Conservation (phyloP, 2,329 filamentous ascomycete species). For the Fusarium lyarnte region DNA sequence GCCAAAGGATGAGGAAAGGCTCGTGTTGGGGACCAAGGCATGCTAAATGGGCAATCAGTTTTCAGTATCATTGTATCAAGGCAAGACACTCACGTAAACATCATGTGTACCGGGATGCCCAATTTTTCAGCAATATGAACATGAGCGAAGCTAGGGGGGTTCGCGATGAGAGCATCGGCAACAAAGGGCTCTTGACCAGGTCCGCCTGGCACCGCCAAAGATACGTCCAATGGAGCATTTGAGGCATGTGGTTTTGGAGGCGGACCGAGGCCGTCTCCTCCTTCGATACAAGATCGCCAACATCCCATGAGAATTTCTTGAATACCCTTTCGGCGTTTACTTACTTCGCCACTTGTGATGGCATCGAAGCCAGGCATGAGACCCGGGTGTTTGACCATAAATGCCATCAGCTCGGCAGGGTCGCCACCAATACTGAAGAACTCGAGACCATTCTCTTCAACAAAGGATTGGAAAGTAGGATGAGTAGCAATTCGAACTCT, state of each 20-base stretch:
- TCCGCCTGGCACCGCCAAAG: conserved; percentile 51
- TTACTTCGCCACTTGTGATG: conserved; percentile 79
- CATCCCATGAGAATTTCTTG: conserved; percentile 83
- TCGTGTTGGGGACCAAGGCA: conserved; percentile 90
- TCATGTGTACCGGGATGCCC: conserved; percentile 80
- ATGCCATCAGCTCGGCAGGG: conserved; percentile 81
- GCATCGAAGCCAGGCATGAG: conserved; percentile 85
- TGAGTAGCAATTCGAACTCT: conserved; percentile 80
- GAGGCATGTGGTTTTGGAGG: conserved; percentile 57
- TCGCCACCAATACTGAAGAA: conserved; percentile 83
- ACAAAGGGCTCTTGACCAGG: conserved; percentile 72
- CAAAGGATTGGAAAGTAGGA: conserved; percentile 72
- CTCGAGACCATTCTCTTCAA: conserved; percentile 75
- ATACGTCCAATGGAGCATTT: conserved; percentile 58
- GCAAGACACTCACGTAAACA: conserved; percentile 79
- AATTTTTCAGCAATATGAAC: conserved; percentile 80
- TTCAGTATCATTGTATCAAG: not conserved
- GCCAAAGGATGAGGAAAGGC: conserved; percentile 88
- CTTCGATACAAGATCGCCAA: conserved; percentile 86
- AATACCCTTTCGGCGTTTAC: conserved; percentile 77
- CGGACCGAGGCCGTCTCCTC: conserved; percentile 71
- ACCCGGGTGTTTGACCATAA: conserved; percentile 91
- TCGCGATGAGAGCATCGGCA: conserved; percentile 83
- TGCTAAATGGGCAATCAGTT: conserved; percentile 67
- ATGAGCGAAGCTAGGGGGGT: conserved; percentile 81